Base-by-base conservation (phyloP, 345 rosid genomes). In the Dimocarpus longan region DNA sequence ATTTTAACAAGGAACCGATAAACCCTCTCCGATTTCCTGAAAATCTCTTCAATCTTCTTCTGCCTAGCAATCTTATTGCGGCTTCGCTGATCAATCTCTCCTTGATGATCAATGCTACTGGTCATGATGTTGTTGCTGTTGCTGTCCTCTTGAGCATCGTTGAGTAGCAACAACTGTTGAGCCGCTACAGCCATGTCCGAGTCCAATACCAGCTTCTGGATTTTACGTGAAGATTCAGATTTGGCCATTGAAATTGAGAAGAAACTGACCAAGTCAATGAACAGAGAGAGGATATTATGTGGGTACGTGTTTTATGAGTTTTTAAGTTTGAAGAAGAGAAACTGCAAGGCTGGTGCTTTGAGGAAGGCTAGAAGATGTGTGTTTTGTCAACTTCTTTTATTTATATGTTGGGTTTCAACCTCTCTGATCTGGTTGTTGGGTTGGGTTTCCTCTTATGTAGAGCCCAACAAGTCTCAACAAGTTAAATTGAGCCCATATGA, bases 141-240 rank as follows among this genome's bases (percentile, higher is more conserved):
- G 71, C 9, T 81, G 37, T 32, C 37, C 37, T 86, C 86, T 57
- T 85, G 88, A 32, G 37, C 37, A 46, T 83, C 87, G 83, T 88
- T 87, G 3, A 85, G 73, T 54, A 78, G 88, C 80, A 87, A 73
- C 22, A 87, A 82, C 77, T 78, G 89, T 60, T 78, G 82, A 42
- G 84, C 90, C 52, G 81, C 82, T 48, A 74, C 86, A 8, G 70
- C 87, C 85, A 83, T 64, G 46, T 86, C 89, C 7, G 71, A 74
- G 72, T 82, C 86, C 9, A 83, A 50, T 6, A 73, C 60, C 2
- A 32, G 10, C 37, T 37, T 78, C 22, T 62, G 66, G 22, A 37
- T 62, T 67, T 40, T 40, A 70, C 26, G n/a, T 3, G 37, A 32
- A 32, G 76, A 22, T 40, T 74, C 16, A 4, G 40, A 71, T 22